Percentiles rank a stretch among this genome's conserved stretches.
These are phyloP conservation scores for Fusarium tuaranense DNA, from an alignment of 2,329 filamentous ascomycete genomes.

Conservation along the genomic window DNA sequence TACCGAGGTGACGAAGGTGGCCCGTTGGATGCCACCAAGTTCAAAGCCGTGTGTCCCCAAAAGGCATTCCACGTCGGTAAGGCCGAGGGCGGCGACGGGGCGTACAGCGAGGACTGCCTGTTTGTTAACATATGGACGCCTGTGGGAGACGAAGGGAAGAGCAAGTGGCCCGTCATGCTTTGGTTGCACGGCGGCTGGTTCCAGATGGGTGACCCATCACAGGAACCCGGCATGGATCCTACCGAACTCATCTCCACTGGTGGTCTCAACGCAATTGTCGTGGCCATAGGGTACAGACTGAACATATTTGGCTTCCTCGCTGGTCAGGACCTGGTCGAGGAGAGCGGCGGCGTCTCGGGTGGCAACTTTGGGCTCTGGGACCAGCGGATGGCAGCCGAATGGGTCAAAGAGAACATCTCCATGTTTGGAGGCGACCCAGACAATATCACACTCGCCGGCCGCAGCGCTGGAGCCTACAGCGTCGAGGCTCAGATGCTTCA, in stretches of 20 bases:
- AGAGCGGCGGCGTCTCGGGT: conserved; percentile 37
- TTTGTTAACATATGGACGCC: conserved; percentile 61
- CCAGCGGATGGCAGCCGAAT: conserved; percentile 62
- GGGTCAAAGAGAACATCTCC: conserved; percentile 61
- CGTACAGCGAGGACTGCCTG: conserved; percentile 58
- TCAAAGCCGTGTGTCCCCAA: conserved; percentile 54
- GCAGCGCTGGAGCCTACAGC: conserved; percentile 58
- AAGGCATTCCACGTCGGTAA: conserved; percentile 46
- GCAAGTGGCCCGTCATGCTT: conserved; percentile 48
- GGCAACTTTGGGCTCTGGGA: conserved; percentile 60
- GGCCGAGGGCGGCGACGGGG: conserved; percentile 39
- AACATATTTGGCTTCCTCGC: conserved; percentile 63
- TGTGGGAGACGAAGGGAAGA: conserved; percentile 28
- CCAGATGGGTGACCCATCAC: conserved; percentile 57
- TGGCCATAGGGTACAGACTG: conserved; percentile 59
- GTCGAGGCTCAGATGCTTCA: conserved; percentile 55
- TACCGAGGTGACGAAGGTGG: conserved; percentile 41
- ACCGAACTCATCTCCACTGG: conserved; percentile 54
- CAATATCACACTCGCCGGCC: conserved; percentile 58
- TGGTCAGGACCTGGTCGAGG: conserved; percentile 50
- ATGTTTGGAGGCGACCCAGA: conserved; percentile 58
- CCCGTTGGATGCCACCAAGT: conserved; percentile 53
- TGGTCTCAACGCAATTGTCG: conserved; percentile 53
- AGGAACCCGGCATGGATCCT: conserved; percentile 55
- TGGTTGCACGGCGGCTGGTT: conserved; percentile 60